Conservation (phyloP, 345 rosid genomes). For the Eucalyptus sideroxylon region DNA sequence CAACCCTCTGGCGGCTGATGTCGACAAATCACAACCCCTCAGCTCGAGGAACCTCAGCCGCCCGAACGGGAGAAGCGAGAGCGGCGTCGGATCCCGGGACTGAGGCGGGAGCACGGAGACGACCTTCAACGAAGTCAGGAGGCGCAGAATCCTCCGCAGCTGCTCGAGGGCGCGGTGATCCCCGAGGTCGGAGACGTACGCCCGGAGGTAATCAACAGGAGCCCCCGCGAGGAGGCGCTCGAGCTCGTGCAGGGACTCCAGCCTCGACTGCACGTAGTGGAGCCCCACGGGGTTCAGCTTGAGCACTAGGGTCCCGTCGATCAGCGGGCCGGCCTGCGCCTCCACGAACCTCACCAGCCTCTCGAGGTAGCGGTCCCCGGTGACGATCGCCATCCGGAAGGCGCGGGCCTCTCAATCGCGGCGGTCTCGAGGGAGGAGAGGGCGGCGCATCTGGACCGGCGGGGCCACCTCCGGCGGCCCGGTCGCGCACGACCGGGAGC, state of each 20-base stretch:
- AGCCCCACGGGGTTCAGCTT: slow-evolving; percentile 95
- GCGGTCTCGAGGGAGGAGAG: neutral
- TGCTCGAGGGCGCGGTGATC: slow-evolving; percentile 96
- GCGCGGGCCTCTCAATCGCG: neutral
- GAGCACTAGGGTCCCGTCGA: slow-evolving; percentile 58
- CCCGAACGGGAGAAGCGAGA: slow-evolving; percentile 71
- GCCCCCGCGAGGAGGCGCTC: slow-evolving; percentile 81
- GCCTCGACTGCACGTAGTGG: slow-evolving; percentile 87
- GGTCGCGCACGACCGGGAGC: too few species aligned
- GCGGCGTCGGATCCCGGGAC: slow-evolving; percentile 83
- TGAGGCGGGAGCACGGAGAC: slow-evolving; percentile 72
- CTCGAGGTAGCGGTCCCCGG: slow-evolving; percentile 92
- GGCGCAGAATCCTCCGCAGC: slow-evolving; percentile 76
- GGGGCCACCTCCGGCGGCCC: neutral
- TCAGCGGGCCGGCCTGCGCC: slow-evolving; percentile 51
- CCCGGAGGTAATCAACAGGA: slow-evolving; percentile 95
- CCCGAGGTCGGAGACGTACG: slow-evolving; percentile 92
- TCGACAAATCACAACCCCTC: slow-evolving; percentile 86
- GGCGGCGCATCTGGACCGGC: neutral
- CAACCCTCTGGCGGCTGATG: slow-evolving; percentile 87
- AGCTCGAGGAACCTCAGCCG: slow-evolving; percentile 74
- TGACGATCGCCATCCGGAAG: slow-evolving; percentile 63
- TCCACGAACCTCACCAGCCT: slow-evolving; percentile 73
- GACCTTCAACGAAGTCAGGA: slow-evolving; percentile 73
- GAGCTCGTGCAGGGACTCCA: slow-evolving; percentile 80